These are phyloP conservation scores for Allium fistulosum DNA, from an alignment of 106 monocot genomes.

Conservation along the genomic window DNA sequence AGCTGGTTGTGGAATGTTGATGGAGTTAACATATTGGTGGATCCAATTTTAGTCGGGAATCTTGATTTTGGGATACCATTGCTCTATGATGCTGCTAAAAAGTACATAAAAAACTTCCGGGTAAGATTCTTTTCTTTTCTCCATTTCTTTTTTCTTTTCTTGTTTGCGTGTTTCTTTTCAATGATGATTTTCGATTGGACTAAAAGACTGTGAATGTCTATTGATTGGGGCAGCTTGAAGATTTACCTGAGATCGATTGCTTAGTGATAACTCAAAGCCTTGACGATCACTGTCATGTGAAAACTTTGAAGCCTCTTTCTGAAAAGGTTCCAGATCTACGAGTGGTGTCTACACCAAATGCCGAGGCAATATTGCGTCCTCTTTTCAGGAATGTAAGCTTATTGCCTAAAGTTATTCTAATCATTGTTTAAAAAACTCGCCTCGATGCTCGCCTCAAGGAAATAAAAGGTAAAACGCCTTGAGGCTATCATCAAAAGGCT, in stretches of 20 bases:
- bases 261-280: slow-evolving; percentile 90
- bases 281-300: slow-evolving; percentile 92
- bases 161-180: neutral
- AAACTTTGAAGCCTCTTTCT: slow-evolving; percentile 68
- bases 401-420: neutral
- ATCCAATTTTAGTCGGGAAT: slow-evolving; percentile 87
- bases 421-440: too few species aligned
- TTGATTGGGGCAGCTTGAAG: slow-evolving; percentile 47
- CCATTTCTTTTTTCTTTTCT: slow-evolving; percentile 5
- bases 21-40: slow-evolving; percentile 63
- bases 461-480: too few species aligned
- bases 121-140: slow-evolving; percentile 13
- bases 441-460: too few species aligned
- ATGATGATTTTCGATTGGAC: neutral
- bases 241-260: slow-evolving; percentile 65
- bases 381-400: slow-evolving; percentile 68
- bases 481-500: too few species aligned
- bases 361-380: slow-evolving; percentile 40
- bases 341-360: slow-evolving; percentile 81
- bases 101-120: slow-evolving; percentile 39
- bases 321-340: slow-evolving; percentile 40
- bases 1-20: slow-evolving; percentile 87
- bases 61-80: slow-evolving; percentile 86
- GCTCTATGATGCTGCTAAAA: slow-evolving; percentile 84
- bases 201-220: neutral